Evolutionary conservation across 2,329 filamentous ascomycete species (phyloP), one percentile per base, ranked within the genome.

Genomic region (Sporothrix euskadiensis): DNA sequence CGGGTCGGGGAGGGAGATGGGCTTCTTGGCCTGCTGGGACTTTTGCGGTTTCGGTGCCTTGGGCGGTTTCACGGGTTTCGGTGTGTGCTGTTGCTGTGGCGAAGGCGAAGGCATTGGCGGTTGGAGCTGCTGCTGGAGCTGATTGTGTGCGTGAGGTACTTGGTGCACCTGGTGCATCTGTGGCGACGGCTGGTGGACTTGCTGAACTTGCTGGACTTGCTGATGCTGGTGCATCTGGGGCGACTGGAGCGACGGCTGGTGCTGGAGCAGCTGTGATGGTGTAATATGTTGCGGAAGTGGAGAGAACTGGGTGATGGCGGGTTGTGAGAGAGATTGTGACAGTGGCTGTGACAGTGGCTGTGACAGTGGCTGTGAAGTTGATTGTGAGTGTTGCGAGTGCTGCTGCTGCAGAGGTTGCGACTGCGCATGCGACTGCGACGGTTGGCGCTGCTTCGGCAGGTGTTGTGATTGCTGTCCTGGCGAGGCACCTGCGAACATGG

Each of bases 51-150:
- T 75, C 19, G 47, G 74, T 14, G 54, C 26, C 69, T 54, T 71
- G 35, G 76, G 78, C 32, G 54, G 49, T 49, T 54, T 71, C 35
- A 76, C 39, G 73, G 68, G 32, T 22, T 74, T 73, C n/a, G 32
- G 59, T 30, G 78, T 78, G 47, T 80, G 78, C 56, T 82, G 82
- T 32, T 35, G 54, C 16, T 52, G 69, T 52, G 54, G 69, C 41
- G 83, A 79, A 16, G 68, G 69, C 30, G 83, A 79, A 22, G 59
- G 65, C 16, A 59, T 66, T 41, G 39, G 61, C n/a, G 39, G 61
- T 47, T 73, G 71, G 19, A 69, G 54, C 44, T 35, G 54, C 26
- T 69, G 54, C 44, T 61, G 65, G 41, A 83, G 79, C 71, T 82
- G 81, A 59, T 78, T 79, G 76, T 63, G 63, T 4, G 68, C 19